phyloP scores from a whole-genome alignment of 202 grass and related monocot genomes.

The Dendrocalamus latiflorus region DNA sequence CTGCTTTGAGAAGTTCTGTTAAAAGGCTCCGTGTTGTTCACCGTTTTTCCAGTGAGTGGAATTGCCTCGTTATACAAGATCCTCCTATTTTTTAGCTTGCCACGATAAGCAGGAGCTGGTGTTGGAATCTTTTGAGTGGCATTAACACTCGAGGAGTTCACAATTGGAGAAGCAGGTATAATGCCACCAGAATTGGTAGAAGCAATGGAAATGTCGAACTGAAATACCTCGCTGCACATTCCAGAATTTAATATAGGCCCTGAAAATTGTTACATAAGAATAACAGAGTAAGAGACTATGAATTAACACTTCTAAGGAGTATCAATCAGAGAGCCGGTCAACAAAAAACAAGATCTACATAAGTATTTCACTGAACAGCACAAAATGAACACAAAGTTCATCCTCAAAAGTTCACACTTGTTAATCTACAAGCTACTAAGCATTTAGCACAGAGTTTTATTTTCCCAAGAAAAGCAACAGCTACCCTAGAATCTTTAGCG shows the following conservation, averaged over 20 bases:
- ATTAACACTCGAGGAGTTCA: slow-evolving; percentile 51
- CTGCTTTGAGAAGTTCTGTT: slow-evolving; percentile 58
- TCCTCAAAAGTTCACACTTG: background rate
- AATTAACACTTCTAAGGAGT: background rate
- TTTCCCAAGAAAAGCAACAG: background rate
- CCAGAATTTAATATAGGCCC: slow-evolving; percentile 85
- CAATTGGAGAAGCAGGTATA: slow-evolving; percentile 60
- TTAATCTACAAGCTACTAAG: background rate
- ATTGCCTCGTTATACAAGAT: slow-evolving; percentile 78
- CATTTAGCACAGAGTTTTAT: background rate
- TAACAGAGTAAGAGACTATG: slow-evolving; percentile 16
- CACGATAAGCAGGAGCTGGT: slow-evolving; percentile 24
- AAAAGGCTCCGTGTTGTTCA: slow-evolving; percentile 57
- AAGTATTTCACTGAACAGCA: background rate
- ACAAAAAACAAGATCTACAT: background rate
- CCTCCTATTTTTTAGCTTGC: slow-evolving; percentile 77
- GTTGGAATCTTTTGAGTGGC: slow-evolving; percentile 49
- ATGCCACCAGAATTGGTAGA: slow-evolving; percentile 52
- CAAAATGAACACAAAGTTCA: background rate
- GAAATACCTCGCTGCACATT: slow-evolving; percentile 96
- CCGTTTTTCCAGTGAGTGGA: slow-evolving; percentile 66
- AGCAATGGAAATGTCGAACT: slow-evolving; percentile 65
- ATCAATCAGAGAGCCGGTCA: background rate
- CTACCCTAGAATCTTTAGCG: background rate
- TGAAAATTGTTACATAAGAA: slow-evolving; percentile 42